Evolutionary conservation across 2,329 filamentous ascomycete genomes (phyloP).

Genomic region (Nannizziopsis arthrosporioides): DNA sequence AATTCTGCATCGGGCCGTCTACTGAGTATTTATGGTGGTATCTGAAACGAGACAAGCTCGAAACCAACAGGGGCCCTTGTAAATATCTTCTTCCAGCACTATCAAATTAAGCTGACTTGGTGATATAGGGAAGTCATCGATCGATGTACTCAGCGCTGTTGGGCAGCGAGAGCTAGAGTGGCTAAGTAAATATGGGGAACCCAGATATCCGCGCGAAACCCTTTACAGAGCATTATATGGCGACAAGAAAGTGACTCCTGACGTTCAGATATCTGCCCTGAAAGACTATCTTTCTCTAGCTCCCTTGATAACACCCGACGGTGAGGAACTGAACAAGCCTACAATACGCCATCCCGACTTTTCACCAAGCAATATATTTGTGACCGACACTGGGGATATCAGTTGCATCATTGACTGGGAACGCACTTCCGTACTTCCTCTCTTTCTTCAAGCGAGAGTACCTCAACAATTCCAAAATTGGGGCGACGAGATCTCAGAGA

Average conservation of each 20-base stretch:
- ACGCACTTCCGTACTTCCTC: conserved; percentile 21
- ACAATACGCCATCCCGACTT: conserved; percentile 20
- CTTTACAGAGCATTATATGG: no score
- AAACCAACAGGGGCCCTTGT: conserved; percentile 16
- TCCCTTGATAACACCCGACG: no score
- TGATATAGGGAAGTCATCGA: no score
- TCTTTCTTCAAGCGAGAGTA: conserved; percentile 23
- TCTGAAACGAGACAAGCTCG: conserved; percentile 9
- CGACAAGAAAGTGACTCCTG: no score
- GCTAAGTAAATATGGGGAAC: no score
- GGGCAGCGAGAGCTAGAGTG: no score
- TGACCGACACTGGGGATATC: conserved; percentile 20
- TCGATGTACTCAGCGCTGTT: no score
- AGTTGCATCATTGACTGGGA: conserved; percentile 26
- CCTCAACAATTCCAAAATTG: conserved; percentile 27
- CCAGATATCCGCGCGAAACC: no score
- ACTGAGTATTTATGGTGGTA: conserved; percentile 17
- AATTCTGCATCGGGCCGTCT: conserved; percentile 16
- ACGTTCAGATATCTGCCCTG: no score
- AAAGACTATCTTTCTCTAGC: no score
- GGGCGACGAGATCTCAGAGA: conserved; percentile 23
- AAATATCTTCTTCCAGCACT: not conserved
- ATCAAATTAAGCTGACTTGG: no score
- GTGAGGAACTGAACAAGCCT: no score
- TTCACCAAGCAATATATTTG: conserved; percentile 24